Conservation (phyloP, 2,329 filamentous ascomycete species). For the Talaromyces sp. region DNA sequence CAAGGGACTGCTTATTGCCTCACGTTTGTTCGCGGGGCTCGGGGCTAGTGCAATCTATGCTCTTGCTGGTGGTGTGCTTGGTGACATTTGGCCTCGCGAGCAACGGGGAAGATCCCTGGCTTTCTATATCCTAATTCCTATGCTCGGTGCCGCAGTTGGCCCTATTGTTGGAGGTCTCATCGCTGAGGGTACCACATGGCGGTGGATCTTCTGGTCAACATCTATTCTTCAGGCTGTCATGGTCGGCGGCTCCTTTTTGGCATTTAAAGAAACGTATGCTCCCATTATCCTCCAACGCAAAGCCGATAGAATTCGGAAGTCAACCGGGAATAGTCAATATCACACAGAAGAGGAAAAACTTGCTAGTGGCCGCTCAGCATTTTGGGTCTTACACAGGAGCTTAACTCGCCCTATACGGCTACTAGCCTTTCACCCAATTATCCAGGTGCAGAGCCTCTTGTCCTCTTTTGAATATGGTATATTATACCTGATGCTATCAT, state of each 20-base stretch:
- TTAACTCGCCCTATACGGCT: slow-evolving; percentile 52
- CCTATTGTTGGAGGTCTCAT: slow-evolving; percentile 58
- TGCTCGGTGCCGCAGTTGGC: slow-evolving; percentile 41
- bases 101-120: slow-evolving; percentile 53
- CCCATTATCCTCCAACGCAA: slow-evolving; percentile 37
- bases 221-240: slow-evolving; percentile 10
- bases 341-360: slow-evolving; percentile 29
- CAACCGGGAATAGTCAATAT: slow-evolving; percentile 35
- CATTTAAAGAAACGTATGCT: slow-evolving; percentile 41
- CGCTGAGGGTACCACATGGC: slow-evolving; percentile 33
- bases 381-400: slow-evolving; percentile 46
- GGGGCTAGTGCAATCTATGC: slow-evolving; percentile 51
- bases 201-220: slow-evolving; percentile 17
- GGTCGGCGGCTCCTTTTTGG: slow-evolving; percentile 20
- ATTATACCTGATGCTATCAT: slow-evolving; percentile 45
- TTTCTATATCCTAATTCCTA: slow-evolving; percentile 51
- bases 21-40: slow-evolving; percentile 46
- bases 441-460: slow-evolving; percentile 45
- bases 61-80: slow-evolving; percentile 37
- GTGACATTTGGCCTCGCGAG: slow-evolving; percentile 51
- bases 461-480: slow-evolving; percentile 43
- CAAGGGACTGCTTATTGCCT: slow-evolving; percentile 49
- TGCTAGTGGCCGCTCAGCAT: slow-evolving; percentile 31
- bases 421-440: slow-evolving; percentile 43
- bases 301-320: slow-evolving; percentile 31